Evolutionary conservation across 1,139 yeast species (phyloP), one percentile per base, ranked within the genome.

Genomic region (Trichomonascaceae sp.): DNA sequence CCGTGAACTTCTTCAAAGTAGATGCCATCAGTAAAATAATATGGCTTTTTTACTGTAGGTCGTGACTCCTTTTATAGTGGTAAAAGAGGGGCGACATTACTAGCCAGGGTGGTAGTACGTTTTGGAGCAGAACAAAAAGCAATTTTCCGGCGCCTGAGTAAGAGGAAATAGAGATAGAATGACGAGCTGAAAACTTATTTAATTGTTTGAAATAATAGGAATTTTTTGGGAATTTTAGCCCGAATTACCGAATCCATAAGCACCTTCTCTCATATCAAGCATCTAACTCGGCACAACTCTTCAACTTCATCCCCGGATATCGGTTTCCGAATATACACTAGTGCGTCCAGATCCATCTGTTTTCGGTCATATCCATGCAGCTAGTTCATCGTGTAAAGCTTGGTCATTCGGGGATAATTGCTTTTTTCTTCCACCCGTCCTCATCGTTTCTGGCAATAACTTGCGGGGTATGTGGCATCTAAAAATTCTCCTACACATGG

Each of bases 1-100:
- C 50, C 15, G 43, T 15, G 17, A 39, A 48, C 24, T 48, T 48
- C 18, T 48, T 48, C 18, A 48, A 4, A 22, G 38, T 41, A n/a
- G 43, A n/a, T 4, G 41, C 17, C 41, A 36, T 36, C n/a, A 5
- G 32, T 5, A 27, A 27, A 5, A 5, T 27, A 27, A 27, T 27
- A 27, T 27, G 32, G 12, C 2, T 27, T 27, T 27, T 36, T 36
- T 9, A 36, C 2, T 32, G 41, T 13, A 13, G 41, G 41, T 13
- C 41, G n/a, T 27, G 12, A 6, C 32, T 27, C 32, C 32, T 27
- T 27, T 27, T 27, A 27, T 27, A 27, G 9, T 27, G 12, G 32
- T 2, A 27, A 27, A 3, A 27, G 32, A 2, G 32, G 32, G 32
- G 32, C 32, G 32, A 27, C 32, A 27, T 27, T 27, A 6, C 24